Evolutionary conservation across 495 filamentous ascomycete species (phyloP), one percentile per base, ranked within the genome.

Genomic region (Oleoguttula mirabilis): DNA sequence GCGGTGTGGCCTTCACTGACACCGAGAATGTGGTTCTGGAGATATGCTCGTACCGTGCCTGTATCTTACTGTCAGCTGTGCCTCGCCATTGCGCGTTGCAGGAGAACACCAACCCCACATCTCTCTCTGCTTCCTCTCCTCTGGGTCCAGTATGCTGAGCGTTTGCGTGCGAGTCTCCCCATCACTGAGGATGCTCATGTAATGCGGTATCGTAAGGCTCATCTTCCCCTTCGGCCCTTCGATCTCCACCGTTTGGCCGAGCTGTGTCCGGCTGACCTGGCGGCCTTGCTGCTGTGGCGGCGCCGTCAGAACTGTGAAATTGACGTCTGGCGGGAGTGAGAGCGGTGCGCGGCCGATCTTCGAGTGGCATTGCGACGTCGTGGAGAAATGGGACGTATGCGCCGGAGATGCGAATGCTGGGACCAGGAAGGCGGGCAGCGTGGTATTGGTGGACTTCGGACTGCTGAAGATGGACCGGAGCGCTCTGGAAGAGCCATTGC

Each of bases 1-100:
- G 86, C 84, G 4, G 84, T 83, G 62, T 98, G 90, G 12, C 90
- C 90, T 75, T 96, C 90, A 3, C 85, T 92, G 24, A 96, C 90
- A 39, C 90, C 90, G 25, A 82, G 74, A 42, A 98, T 80, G 63
- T 87, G 77, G 60, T 87, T 87, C 54, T 85, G 80, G 37, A 98
- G 72, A 54, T 90, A 87, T 14, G 87, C 77, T 56, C 90, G 87
- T 20, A 73, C 81, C 2, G 88, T 95, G 37, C 87, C 87, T 94
- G 30, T 28, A 28, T 28, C 7, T 28, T n/a, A 28, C n/a, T n/a
- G n/a, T n/a, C 7, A 7, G 25, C n/a, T 28, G n/a, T 28, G 25
- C 25, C 7, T 28, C 7, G 25, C n/a, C n/a, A 28, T 28, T 22
- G 43, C 10, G 36, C 14, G 14, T 6, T 7, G 32, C 6, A 35